phyloP scores from a whole-genome alignment of 148 eudicot genomes.

The Camellia japonica region DNA sequence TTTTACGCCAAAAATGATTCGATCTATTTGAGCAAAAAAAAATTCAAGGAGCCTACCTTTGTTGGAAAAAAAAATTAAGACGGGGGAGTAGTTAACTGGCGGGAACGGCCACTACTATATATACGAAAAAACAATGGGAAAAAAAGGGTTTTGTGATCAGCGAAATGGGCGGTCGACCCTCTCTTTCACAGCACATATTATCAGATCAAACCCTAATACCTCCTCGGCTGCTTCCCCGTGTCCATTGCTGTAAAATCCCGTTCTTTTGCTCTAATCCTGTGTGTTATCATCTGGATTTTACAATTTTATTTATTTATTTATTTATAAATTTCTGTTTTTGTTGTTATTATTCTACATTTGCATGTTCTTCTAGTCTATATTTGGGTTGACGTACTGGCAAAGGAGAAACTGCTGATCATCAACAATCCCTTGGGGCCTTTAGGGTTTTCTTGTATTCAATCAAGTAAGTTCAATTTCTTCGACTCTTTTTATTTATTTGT shows the following conservation, averaged over 20 bases:
- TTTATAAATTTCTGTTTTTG: neutral
- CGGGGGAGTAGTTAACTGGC: neutral
- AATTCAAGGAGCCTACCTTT: neutral
- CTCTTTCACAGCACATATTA: constrained; percentile 9
- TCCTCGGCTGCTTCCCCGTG: neutral
- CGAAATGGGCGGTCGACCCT: constrained; percentile 23
- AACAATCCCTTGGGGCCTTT: neutral
- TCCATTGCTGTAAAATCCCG: neutral
- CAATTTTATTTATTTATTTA: neutral
- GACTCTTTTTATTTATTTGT: neutral
- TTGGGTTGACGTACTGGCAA: neutral
- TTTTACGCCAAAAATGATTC: too few species aligned
- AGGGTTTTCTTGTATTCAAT: constrained; percentile 3
- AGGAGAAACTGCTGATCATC: neutral
- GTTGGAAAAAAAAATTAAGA: too few species aligned
- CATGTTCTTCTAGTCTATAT: neutral
- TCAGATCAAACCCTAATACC: constrained; percentile 22
- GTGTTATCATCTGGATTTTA: neutral
- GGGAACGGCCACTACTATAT: neutral
- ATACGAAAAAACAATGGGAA: neutral
- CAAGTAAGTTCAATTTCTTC: constrained; percentile 12
- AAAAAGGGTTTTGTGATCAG: neutral
- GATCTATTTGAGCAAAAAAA: too few species aligned
- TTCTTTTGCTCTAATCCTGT: neutral
- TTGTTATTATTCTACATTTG: neutral